A percentile compares a stretch with the other conserved stretches of the same genome.
Conservation (phyloP, 345 rosid genomes). For the Mercurialis annua region DNA sequence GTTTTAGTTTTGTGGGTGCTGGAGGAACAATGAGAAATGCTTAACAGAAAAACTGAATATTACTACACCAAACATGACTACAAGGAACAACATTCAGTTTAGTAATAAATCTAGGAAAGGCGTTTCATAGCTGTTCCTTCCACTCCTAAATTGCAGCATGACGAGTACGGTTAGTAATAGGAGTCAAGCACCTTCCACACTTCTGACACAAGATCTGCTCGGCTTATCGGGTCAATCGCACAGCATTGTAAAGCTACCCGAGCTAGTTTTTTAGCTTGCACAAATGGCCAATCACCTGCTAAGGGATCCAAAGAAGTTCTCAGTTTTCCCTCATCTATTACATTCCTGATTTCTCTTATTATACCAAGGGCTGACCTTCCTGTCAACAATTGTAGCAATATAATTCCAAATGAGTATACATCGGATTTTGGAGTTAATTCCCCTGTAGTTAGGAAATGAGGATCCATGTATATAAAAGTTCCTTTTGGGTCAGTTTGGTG, state of each 20-base stretch:
- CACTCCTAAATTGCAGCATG: no score
- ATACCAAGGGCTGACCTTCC: conserved; percentile 60
- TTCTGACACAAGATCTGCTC: conserved; percentile 76
- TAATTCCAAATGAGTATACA: conserved; percentile 78
- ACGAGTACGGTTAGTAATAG: no score
- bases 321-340: conserved; percentile 50
- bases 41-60: no score
- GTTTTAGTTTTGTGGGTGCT: no score
- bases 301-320: conserved; percentile 63
- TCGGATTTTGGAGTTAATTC: conserved; percentile 79
- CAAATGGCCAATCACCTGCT: conserved; percentile 95
- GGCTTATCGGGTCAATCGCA: conserved; percentile 46
- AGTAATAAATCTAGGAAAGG: no score
- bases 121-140: no score
- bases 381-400: conserved; percentile 65
- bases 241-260: conserved; percentile 77
- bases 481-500: conserved; percentile 57
- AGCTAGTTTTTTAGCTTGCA: conserved; percentile 74
- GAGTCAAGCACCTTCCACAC: conserved; percentile 82
- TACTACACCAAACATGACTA: no score
- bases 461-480: conserved; percentile 68
- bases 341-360: conserved; percentile 54
- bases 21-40: no score
- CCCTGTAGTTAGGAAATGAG: conserved; percentile 61
- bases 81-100: no score